Conservation (phyloP, 2,329 filamentous ascomycete species). For the Colletotrichum tropicale region DNA sequence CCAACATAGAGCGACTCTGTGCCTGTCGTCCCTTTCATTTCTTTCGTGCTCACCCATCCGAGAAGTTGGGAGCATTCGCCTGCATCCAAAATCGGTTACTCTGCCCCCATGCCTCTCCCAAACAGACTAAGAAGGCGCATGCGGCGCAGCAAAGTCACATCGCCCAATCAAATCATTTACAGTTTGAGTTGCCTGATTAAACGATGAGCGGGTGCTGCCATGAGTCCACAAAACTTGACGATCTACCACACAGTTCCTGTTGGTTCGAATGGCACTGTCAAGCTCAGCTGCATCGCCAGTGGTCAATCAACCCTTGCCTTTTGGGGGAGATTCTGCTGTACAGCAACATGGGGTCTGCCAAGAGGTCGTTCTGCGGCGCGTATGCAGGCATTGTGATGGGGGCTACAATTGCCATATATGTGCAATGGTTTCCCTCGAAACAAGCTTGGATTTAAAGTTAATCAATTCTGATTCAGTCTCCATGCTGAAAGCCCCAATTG, state of each 20-base stretch:
- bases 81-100: background rate
- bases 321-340: background rate
- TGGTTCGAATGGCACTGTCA: background rate
- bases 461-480: background rate
- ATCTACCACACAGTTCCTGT: background rate
- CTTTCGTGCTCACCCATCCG: background rate
- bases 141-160: background rate
- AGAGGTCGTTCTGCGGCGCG: background rate
- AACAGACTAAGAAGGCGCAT: background rate
- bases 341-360: background rate
- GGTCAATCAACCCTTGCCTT: background rate
- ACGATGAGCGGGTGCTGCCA: background rate
- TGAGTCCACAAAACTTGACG: background rate
- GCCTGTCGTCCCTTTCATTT: background rate
- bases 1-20: background rate
- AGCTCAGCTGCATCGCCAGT: background rate
- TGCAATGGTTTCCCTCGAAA: background rate
- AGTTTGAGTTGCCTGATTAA: background rate
- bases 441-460: background rate
- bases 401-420: background rate
- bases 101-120: background rate
- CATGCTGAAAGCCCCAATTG: background rate
- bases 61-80: background rate
- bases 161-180: background rate
- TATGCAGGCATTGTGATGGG: background rate